Conservation (phyloP, 768 basidiomycete genomes). For the Lentinus brumalis region DNA sequence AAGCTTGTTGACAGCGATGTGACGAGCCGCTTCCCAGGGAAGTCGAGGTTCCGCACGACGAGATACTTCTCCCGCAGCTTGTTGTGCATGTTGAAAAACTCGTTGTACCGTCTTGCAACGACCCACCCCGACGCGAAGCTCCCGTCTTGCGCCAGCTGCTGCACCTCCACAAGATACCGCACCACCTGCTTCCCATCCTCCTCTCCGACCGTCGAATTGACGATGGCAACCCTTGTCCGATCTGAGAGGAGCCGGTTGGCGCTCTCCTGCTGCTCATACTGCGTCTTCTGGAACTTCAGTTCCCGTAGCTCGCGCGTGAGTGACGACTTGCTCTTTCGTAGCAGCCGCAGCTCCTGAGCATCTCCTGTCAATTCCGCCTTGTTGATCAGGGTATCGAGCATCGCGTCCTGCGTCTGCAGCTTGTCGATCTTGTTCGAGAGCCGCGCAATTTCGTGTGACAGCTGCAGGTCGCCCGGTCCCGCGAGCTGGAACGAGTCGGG, state of each 20-base stretch:
- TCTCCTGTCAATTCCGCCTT: slow-evolving; percentile 96
- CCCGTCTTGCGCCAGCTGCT: slow-evolving; percentile 81
- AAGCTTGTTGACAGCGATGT: slow-evolving; percentile 86
- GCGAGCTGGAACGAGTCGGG: slow-evolving; percentile 70
- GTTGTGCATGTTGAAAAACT: slow-evolving; percentile 89
- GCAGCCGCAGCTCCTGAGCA: slow-evolving; percentile 78
- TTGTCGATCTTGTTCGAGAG: slow-evolving; percentile 75
- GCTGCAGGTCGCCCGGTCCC: slow-evolving; percentile 86
- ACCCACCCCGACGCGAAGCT: slow-evolving; percentile 88
- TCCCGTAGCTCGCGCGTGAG: slow-evolving; percentile 84
- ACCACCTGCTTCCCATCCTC: slow-evolving; percentile 90
- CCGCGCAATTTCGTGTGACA: slow-evolving; percentile 83
- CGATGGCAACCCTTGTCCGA: slow-evolving; percentile 82
- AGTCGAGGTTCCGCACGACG: slow-evolving; percentile 71
- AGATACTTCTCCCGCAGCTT: slow-evolving; percentile 77
- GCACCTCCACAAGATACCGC: slow-evolving; percentile 89
- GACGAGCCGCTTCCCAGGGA: slow-evolving; percentile 93
- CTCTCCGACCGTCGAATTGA: slow-evolving; percentile 79
- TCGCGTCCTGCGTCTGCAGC: slow-evolving; percentile 76
- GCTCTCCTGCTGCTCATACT: slow-evolving; percentile 93
- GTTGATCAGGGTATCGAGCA: slow-evolving; percentile 86
- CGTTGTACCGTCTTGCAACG: slow-evolving; percentile 90
- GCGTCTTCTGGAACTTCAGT: slow-evolving; percentile 84
- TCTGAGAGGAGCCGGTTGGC: slow-evolving; percentile 85
- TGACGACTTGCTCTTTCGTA: slow-evolving; percentile 79